phyloP scores from a whole-genome alignment of 768 basidiomycete genomes.

The Naganishia vaughanmartiniae region DNA sequence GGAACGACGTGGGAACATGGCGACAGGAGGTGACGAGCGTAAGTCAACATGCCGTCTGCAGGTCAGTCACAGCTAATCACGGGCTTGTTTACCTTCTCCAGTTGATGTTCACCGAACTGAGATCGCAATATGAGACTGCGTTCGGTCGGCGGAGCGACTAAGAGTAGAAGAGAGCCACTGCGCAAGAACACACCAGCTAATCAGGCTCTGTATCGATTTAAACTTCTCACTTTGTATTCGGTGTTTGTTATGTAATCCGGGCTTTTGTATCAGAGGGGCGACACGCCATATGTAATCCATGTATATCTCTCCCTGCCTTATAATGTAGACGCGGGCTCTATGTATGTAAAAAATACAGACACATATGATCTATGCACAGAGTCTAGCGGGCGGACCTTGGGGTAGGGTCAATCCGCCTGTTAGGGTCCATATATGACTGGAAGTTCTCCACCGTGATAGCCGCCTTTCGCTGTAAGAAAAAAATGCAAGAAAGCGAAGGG shows the following conservation, averaged over 20 bases:
- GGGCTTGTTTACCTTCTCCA: background rate
- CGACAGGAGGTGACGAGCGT: slow-evolving; percentile 21
- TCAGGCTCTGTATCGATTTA: slow-evolving; percentile 5
- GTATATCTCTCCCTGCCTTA: background rate
- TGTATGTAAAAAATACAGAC: slow-evolving; percentile 1
- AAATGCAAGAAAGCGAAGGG: background rate
- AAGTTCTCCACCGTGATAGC: slow-evolving; percentile 76
- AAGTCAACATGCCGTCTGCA: background rate
- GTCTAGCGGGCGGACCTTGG: slow-evolving; percentile 9
- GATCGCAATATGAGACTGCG: slow-evolving; percentile 19
- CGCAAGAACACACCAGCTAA: background rate
- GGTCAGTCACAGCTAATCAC: background rate
- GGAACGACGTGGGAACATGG: slow-evolving; percentile 13
- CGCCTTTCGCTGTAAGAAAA: slow-evolving; percentile 64
- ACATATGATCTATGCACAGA: background rate
- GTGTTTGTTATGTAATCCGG: slow-evolving; percentile 1
- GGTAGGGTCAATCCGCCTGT: slow-evolving; percentile 65
- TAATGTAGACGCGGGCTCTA: slow-evolving; percentile 5
- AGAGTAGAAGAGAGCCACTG: background rate
- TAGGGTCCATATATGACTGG: slow-evolving; percentile 73
- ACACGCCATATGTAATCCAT: background rate
- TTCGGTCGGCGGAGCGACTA: slow-evolving; percentile 16
- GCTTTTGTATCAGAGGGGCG: slow-evolving; percentile 15
- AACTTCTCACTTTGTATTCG: slow-evolving; percentile 1
- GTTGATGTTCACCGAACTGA: slow-evolving; percentile 23